Conservation (phyloP, 139 green algal genomes). For the Choricystis sp. region DNA sequence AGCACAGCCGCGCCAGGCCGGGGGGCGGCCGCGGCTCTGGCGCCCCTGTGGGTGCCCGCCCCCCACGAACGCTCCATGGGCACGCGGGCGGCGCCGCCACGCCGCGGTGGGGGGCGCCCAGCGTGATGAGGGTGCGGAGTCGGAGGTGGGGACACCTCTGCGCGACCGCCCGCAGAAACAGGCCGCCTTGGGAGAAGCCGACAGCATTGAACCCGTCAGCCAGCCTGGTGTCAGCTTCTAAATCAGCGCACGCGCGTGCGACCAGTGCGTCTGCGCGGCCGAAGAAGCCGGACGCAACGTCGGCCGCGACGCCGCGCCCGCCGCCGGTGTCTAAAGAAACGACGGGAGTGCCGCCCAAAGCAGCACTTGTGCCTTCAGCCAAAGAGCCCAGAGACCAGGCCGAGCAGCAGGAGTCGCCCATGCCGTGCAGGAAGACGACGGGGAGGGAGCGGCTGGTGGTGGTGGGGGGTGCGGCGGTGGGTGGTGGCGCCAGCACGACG, state of each 20-base stretch:
- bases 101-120: conserved; percentile 70
- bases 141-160: conserved; percentile 58
- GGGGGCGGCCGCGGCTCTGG: too few species aligned
- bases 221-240: conserved; percentile 38
- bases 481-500: neutral
- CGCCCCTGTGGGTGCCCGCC: too few species aligned
- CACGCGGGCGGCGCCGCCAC: neutral
- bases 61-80: too few species aligned
- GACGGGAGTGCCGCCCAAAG: conserved; percentile 44
- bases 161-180: conserved; percentile 70
- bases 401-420: conserved; percentile 54
- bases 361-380: conserved; percentile 18
- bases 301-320: conserved; percentile 6
- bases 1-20: neutral
- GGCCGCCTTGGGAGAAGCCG: conserved; percentile 56
- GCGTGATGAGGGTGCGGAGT: conserved; percentile 54
- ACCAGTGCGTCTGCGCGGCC: conserved; percentile 61
- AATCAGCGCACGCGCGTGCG: conserved; percentile 33
- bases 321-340: conserved; percentile 46
- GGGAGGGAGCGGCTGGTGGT: conserved; percentile 9
- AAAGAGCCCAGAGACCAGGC: conserved; percentile 30
- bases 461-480: neutral
- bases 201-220: conserved; percentile 58
- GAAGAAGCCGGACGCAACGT: conserved; percentile 40
- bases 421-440: conserved; percentile 54